These are phyloP conservation scores for Diplodia intermedia DNA, from an alignment of 2,329 filamentous ascomycete genomes.

Conservation along the genomic window DNA sequence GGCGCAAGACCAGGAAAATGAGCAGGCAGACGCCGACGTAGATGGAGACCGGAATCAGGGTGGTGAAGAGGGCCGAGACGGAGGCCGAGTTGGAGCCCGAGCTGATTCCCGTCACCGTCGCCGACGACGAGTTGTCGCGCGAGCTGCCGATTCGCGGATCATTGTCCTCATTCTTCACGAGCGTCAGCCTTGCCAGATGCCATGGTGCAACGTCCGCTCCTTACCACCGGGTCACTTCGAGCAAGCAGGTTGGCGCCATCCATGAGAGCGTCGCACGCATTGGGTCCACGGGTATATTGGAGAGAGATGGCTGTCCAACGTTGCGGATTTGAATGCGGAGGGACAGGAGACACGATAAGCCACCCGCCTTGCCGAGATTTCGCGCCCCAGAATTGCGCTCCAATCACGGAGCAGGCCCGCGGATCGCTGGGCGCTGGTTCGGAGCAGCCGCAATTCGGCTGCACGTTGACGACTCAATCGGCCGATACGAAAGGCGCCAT, in stretches of 20 bases:
- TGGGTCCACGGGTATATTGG: neutral
- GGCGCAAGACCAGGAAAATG: constrained; percentile 61
- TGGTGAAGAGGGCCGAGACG: constrained; percentile 55
- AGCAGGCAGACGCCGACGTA: constrained; percentile 58
- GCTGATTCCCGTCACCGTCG: constrained; percentile 48
- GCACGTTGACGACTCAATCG: neutral
- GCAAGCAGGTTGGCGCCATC: constrained; percentile 9
- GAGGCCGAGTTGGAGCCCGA: constrained; percentile 43
- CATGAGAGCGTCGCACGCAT: constrained; percentile 22
- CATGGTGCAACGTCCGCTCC: neutral
- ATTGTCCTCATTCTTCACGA: constrained; percentile 9
- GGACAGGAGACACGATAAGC: constrained; percentile 13
- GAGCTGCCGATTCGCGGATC: constrained; percentile 56
- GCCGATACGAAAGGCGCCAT: neutral
- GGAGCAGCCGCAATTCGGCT: neutral
- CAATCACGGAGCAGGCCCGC: neutral
- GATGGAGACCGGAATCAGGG: constrained; percentile 61
- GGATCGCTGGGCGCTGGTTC: neutral
- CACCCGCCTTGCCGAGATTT: constrained; percentile 9
- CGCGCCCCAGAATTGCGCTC: constrained; percentile 3
- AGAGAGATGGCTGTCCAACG: constrained; percentile 1
- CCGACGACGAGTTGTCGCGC: constrained; percentile 51
- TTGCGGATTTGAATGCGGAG: constrained; percentile 19
- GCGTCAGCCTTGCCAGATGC: neutral
- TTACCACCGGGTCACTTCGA: constrained; percentile 9